Evolutionary conservation across 176 grass and related monocot species (phyloP).

Genomic region (Themeda triandra): DNA sequence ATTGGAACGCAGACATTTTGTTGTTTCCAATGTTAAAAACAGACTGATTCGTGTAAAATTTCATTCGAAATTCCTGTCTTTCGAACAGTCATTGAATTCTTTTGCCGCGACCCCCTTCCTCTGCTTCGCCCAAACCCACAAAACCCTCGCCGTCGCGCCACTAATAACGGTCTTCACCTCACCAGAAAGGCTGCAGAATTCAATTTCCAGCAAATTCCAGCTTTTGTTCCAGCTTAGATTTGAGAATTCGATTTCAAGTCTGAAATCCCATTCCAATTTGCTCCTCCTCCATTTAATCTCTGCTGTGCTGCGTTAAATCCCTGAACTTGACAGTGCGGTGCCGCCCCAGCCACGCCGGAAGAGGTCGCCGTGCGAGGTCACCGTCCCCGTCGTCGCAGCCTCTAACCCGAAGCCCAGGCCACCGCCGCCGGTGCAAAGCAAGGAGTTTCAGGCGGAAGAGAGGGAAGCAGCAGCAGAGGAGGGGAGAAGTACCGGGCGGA

Average conservation of each 20-base stretch:
- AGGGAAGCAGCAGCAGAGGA: neutral
- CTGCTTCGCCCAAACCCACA: neutral
- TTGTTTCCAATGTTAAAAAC: neutral
- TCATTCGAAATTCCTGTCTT: neutral
- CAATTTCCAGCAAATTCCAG: neutral
- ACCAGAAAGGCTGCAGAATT: neutral
- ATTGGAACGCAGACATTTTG: neutral
- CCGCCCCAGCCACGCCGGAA: neutral
- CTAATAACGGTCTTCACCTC: neutral
- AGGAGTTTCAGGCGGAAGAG: neutral
- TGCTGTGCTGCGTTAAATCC: neutral
- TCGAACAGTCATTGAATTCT: neutral
- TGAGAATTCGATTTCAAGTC: neutral
- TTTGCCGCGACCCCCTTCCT: neutral
- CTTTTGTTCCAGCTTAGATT: neutral
- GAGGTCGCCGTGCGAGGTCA: neutral
- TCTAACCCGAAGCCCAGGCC: neutral
- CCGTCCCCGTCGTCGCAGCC: neutral
- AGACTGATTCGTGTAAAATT: neutral
- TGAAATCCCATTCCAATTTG: neutral
- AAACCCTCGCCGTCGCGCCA: neutral
- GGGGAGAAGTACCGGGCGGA: neutral
- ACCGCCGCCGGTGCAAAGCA: neutral
- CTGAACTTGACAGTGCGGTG: neutral
- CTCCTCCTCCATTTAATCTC: neutral